Evolutionary conservation across 2,329 filamentous ascomycete species (phyloP).

Genomic region (Xylaria sp.): DNA sequence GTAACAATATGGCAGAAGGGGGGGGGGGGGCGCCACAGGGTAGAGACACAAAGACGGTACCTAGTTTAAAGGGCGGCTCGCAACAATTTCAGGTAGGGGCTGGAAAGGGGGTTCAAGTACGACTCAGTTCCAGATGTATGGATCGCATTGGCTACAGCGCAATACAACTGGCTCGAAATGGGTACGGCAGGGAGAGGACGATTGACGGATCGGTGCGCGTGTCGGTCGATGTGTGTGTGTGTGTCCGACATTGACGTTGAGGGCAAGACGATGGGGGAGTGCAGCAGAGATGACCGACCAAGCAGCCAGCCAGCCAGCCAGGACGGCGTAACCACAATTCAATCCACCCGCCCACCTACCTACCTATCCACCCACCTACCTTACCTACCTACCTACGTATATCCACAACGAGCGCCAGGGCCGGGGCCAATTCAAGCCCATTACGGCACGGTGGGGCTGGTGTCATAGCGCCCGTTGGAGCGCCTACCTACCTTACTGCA

Average conservation of each 20-base stretch:
- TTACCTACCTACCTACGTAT: too few species aligned
- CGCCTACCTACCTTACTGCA: neutral
- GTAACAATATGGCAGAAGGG: neutral
- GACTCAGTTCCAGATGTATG: slow-evolving; percentile 10
- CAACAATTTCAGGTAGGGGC: slow-evolving; percentile 5
- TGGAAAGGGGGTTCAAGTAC: slow-evolving; percentile 8
- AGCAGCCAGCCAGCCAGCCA: slow-evolving; percentile 12
- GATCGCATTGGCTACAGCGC: slow-evolving; percentile 12
- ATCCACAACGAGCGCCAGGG: neutral
- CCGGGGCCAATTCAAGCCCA: slow-evolving; percentile 26
- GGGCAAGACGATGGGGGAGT: slow-evolving; percentile 18
- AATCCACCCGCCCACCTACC: neutral
- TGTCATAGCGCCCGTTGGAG: slow-evolving; percentile 29
- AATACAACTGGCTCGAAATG: slow-evolving; percentile 12
- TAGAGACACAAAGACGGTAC: slow-evolving; percentile 25
- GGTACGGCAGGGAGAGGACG: slow-evolving; percentile 8
- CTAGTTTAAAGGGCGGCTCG: slow-evolving; percentile 10
- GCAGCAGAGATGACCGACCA: slow-evolving; percentile 15
- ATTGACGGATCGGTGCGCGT: slow-evolving; percentile 22
- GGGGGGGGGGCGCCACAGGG: slow-evolving; percentile 9
- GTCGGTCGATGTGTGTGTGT: too few species aligned
- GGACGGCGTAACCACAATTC: slow-evolving; percentile 20
- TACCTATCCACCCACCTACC: neutral
- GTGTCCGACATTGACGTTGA: slow-evolving; percentile 19
- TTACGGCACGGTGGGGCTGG: slow-evolving; percentile 32